Conservation (phyloP, 2,329 filamentous ascomycete genomes). For the Diaporthe ampelina region DNA sequence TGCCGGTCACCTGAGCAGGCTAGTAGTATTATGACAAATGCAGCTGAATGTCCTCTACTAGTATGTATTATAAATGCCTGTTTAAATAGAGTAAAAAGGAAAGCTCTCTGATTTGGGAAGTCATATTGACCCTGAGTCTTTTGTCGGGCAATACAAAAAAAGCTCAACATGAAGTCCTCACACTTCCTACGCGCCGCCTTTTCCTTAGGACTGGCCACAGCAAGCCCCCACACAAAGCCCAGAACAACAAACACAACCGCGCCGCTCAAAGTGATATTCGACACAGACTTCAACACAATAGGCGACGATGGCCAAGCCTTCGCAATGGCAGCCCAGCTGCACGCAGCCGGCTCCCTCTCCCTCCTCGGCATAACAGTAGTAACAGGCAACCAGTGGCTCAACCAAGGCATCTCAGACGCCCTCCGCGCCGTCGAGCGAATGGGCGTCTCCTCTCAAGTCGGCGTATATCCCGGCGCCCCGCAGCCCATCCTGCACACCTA, state of each 20-base stretch:
- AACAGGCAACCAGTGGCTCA: background rate
- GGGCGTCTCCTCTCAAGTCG: background rate
- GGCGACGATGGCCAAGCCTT: conserved; percentile 30
- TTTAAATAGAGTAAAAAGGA: background rate
- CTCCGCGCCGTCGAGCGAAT: conserved; percentile 16
- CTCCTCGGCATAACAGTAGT: conserved; percentile 8
- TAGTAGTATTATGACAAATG: conserved; percentile 5
- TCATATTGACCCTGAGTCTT: background rate
- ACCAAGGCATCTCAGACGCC: conserved; percentile 1
- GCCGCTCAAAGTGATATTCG: background rate
- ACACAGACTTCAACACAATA: conserved; percentile 28
- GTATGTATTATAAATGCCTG: background rate
- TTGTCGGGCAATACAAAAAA: accelerated
- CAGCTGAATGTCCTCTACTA: background rate
- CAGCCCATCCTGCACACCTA: background rate
- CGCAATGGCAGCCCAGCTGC: conserved; percentile 25
- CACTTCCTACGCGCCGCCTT: background rate
- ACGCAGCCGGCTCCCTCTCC: background rate
- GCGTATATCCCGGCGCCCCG: background rate
- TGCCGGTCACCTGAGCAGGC: background rate
- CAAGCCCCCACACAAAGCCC: background rate
- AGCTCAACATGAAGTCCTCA: background rate
- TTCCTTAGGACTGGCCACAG: background rate
- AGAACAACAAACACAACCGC: background rate
- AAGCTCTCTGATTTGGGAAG: background rate